Evolutionary conservation across 1,284 basidiomycete species (phyloP), one percentile per base, ranked within the genome.

Genomic region (Ceraceosorus guamensis): DNA sequence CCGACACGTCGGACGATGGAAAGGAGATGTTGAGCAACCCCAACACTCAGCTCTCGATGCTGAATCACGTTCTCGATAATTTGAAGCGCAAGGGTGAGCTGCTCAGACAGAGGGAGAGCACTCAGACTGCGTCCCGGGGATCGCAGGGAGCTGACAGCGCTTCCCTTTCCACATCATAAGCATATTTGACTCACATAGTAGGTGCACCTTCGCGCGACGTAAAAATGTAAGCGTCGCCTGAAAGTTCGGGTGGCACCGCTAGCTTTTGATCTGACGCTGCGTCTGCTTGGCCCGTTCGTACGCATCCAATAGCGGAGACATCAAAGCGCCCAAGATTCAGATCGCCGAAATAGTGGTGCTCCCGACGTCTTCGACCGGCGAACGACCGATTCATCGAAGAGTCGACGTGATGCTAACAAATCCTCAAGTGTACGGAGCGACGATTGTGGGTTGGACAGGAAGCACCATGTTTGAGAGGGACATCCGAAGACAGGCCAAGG

Each of bases 271-370:
- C 24, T 24, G 24, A 24, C 24, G 24, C 24, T 24, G 24, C 24
- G 24, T 16, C 39, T 41, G 11, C 39, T 16, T 41, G 39, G 11
- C 39, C 39, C 16, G 2, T 41, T 41, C 39, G 10, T 41, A 16
- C 10, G 63, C 57, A 0, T 61, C 63, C 5, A 57, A 53, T 7
- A 35, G 37, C 3, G 35, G 30, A 1, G 16, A 41, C 4, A 41
- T 24, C 16, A 43, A 18, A 31, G 33, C 4, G 6, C 24, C 14
- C 4, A 24, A 65, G 31, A 55, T 65, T 46, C 61, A 67, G 24
- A 60, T 69, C 1, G 67, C 67, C 5, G 65, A 70, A 52, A 63
- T 70, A 30, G 67, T 70, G 47, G 58, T 67, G 33, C 55, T 64
- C 6, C 60, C 65, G 4, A 50, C 50, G 1, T 16, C 35, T n/a